Evolutionary conservation across 2,329 filamentous ascomycete genomes (phyloP).

Genomic region (Xylariaceae sp.): DNA sequence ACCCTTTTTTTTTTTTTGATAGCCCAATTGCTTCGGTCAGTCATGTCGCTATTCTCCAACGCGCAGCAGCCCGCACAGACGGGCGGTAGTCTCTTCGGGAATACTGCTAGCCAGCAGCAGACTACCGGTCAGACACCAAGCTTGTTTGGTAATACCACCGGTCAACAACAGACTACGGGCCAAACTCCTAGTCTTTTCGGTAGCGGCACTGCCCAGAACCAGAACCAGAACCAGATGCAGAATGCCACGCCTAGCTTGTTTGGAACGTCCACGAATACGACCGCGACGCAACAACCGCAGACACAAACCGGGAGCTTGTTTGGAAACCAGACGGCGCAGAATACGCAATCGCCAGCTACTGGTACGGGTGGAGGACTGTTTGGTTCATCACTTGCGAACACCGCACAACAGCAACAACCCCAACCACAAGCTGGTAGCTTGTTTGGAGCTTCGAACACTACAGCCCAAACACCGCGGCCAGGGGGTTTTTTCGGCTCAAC

Average conservation of each 20-base stretch:
- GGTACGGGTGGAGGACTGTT: not conserved
- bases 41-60: conserved; percentile 37
- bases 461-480: not conserved
- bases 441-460: conserved; percentile 18
- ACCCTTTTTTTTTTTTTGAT: not conserved
- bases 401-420: conserved; percentile 16
- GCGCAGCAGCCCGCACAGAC: conserved; percentile 14
- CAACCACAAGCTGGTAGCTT: conserved; percentile 18
- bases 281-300: conserved; percentile 8
- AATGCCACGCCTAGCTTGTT: conserved; percentile 14
- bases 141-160: conserved; percentile 1
- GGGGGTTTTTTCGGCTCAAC: conserved; percentile 24
- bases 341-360: not conserved
- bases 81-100: conserved; percentile 18
- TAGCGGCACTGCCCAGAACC: not conserved
- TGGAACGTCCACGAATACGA: not conserved
- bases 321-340: conserved; percentile 15
- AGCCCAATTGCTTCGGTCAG: not conserved
- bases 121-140: conserved; percentile 1
- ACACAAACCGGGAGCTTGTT: conserved; percentile 17
- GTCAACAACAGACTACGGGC: conserved; percentile 2
- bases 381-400: not conserved
- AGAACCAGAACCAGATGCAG: not conserved
- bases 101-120: conserved; percentile 1
- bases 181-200: conserved; percentile 15